Evolutionary conservation across 768 basidiomycete genomes (phyloP), one percentile per base, ranked within the genome.

Genomic region (Suillus hirtellus): DNA sequence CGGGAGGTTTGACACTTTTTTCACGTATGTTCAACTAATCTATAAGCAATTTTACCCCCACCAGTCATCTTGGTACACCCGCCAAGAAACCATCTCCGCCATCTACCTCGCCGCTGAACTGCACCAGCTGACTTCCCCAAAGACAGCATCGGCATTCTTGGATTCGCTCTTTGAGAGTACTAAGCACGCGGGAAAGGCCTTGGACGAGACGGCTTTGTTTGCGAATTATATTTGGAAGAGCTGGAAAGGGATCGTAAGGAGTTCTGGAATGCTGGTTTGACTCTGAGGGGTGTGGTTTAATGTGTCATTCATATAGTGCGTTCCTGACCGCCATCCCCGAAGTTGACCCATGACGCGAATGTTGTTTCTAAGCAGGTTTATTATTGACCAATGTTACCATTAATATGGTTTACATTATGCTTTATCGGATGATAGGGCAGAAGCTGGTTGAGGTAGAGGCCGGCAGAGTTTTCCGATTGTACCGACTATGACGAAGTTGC

Each of bases 31-130:
- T 27, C 3, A 27, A 27, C 49, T 27, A 27, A 50, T 24, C n/a
- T 11, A 47, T 15, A 17, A 50, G 9, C 49, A 27, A 50, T 31
- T 31, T 5, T 5, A 6, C 31, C 31, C 15, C 7, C 15, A 24
- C 12, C 61, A 93, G 91, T 76, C 85, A 59, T 79, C 83, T 9
- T 27, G 27, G 27, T 27, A 27, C 27, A 27, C 27, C 27, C 83
- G 80, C 42, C 80, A 92, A 40, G 85, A 83, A 0, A 83, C 89
- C 1, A 69, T 93, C 35, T 85, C 89, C 8, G 80, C 83, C 1
- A 77, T 90, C 15, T 95, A 94, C 67, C 80, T 84, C 14, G 86
- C 89, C n/a, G 85, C 90, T 64, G 92, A 94, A 75, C 78, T 95
- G 17, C 92, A 93, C 27, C 27, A 27, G 27, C 27, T 27, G 27